phyloP scores from a whole-genome alignment of 164 flowering plant species.

The Umbellularia californica region DNA sequence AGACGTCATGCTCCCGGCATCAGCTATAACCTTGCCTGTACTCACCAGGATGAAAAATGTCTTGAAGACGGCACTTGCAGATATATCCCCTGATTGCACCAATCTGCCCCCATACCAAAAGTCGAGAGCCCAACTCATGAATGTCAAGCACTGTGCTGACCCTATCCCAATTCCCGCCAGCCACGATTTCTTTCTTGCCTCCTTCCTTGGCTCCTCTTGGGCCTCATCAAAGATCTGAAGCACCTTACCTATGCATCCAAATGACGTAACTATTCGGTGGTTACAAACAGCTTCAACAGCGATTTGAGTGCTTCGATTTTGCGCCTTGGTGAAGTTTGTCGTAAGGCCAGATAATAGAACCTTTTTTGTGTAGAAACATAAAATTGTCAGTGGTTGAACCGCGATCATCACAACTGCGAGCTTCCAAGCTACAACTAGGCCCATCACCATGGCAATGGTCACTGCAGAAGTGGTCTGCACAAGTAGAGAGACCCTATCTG shows the following conservation, averaged over 20 bases:
- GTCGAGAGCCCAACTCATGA: conserved; percentile 88
- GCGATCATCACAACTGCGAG: conserved; percentile 89
- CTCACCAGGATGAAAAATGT: conserved; percentile 85
- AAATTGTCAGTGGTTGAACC: conserved; percentile 74
- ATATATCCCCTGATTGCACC: conserved; percentile 55
- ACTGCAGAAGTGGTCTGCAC: conserved; percentile 79
- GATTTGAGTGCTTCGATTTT: conserved; percentile 71
- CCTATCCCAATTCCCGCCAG: conserved; percentile 85
- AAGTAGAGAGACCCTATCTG: conserved; percentile 63
- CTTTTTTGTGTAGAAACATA: conserved; percentile 72
- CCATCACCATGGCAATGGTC: conserved; percentile 64
- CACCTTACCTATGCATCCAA: conserved; percentile 62
- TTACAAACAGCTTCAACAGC: conserved; percentile 82
- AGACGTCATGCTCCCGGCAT: conserved; percentile 98
- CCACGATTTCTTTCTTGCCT: conserved; percentile 73
- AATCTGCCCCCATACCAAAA: conserved; percentile 89
- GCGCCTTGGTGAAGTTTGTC: conserved; percentile 53
- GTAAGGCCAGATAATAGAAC: conserved; percentile 64
- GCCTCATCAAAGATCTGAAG: conserved; percentile 65
- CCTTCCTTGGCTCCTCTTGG: conserved; percentile 64
- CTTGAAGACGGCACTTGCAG: conserved; percentile 86
- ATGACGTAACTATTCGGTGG: conserved; percentile 78
- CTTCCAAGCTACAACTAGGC: conserved; percentile 79
- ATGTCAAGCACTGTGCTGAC: conserved; percentile 76
- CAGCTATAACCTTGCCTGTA: conserved; percentile 91